Conservation (phyloP, 2,329 filamentous ascomycete genomes). For the Aspergillus aculeatinus region DNA sequence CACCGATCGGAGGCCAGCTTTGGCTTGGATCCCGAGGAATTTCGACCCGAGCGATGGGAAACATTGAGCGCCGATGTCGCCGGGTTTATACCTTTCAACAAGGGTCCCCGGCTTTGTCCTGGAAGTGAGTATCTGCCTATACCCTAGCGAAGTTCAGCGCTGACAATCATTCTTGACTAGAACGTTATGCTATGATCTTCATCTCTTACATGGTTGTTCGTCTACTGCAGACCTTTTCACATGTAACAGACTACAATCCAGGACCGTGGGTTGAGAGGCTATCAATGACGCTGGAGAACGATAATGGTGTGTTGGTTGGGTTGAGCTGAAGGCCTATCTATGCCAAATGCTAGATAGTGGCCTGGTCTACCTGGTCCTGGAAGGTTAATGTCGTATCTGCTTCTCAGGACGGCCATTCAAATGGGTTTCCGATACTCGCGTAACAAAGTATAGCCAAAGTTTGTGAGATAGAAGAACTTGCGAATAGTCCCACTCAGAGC, state of each 20-base stretch:
- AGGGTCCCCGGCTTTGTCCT: constrained; percentile 45
- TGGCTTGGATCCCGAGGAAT: constrained; percentile 27
- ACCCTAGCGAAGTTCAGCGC: no score
- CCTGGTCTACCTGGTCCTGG: no score
- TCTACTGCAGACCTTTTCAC: constrained; percentile 16
- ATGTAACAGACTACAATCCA: constrained; percentile 9
- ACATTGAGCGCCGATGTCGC: constrained; percentile 28
- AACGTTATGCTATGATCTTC: constrained; percentile 14
- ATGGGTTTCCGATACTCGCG: no score
- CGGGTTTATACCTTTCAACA: constrained; percentile 48
- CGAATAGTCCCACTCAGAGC: no score
- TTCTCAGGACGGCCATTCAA: no score
- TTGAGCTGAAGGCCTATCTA: background rate
- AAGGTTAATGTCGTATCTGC: no score
- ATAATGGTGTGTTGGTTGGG: constrained; percentile 15
- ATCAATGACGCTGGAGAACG: constrained; percentile 17
- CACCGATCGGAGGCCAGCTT: constrained; percentile 31
- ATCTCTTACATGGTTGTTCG: constrained; percentile 17
- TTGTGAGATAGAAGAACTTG: no score
- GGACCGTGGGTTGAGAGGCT: constrained; percentile 14
- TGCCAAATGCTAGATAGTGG: no score
- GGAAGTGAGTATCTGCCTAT: constrained; percentile 6
- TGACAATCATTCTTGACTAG: background rate
- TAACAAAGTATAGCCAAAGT: no score
- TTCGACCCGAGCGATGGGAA: constrained; percentile 36